A percentile compares a stretch with the other conserved stretches of the same genome.
These are phyloP conservation scores for Peronospora belbahrii DNA, from an alignment of 352 stramenopile species.

Conservation along the genomic window DNA sequence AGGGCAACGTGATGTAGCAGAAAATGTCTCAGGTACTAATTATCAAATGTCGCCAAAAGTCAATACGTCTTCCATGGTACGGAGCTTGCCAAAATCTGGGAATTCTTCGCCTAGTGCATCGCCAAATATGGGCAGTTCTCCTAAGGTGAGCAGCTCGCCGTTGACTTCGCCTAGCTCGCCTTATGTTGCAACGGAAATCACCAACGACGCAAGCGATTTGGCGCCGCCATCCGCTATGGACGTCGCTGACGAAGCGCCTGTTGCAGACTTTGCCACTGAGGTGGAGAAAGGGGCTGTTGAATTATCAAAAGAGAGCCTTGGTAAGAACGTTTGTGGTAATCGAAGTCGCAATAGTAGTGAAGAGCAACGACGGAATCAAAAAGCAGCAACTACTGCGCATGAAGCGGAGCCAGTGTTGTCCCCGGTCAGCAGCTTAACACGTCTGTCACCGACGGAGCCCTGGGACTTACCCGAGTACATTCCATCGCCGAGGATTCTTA, in stretches of 20 bases:
- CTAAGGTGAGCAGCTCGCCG: slow-evolving; percentile 26
- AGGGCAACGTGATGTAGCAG: slow-evolving; percentile 7
- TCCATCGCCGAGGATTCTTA: slow-evolving; percentile 14
- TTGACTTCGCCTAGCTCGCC: slow-evolving; percentile 19
- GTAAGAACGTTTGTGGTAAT: slow-evolving; percentile 6
- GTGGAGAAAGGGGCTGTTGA: slow-evolving; percentile 2
- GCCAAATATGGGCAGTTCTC: slow-evolving; percentile 18
- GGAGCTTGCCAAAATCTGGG: slow-evolving; percentile 14
- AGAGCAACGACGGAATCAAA: slow-evolving; percentile 12
- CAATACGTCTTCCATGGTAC: slow-evolving; percentile 5
- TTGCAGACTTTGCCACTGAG: not conserved
- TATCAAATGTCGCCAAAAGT: slow-evolving; percentile 21
- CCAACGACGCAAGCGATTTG: slow-evolving; percentile 2
- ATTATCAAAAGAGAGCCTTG: slow-evolving; percentile 5
- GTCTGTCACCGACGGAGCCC: slow-evolving; percentile 27
- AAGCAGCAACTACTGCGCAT: slow-evolving; percentile 6
- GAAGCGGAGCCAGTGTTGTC: slow-evolving; percentile 22
- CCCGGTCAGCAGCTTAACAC: slow-evolving; percentile 8
- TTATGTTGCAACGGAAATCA: slow-evolving; percentile 8
- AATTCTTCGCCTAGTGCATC: slow-evolving; percentile 12
- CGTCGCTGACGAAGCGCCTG: slow-evolving; percentile 2
- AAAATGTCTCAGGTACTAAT: slow-evolving; percentile 11
- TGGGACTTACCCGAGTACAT: slow-evolving; percentile 29
- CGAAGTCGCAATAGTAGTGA: slow-evolving; percentile 25
- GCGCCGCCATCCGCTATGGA: slow-evolving; percentile 1